Conservation (phyloP, 2,329 filamentous ascomycete genomes). For the Leptographium wingfieldii region DNA sequence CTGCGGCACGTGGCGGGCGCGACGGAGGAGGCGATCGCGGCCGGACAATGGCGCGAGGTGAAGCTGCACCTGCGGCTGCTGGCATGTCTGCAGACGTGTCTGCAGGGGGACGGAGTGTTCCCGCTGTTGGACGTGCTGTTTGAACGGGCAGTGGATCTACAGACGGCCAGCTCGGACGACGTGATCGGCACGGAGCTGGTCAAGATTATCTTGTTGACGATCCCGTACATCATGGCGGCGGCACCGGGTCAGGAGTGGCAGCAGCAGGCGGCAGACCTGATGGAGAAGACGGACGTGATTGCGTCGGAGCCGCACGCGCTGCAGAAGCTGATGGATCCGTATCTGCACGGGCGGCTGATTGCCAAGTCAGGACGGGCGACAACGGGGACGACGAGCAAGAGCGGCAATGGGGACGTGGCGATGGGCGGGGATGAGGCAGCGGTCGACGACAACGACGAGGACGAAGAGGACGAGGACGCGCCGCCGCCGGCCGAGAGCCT, state of each 20-base stretch:
- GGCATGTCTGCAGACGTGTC: constrained; percentile 68
- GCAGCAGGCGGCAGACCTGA: constrained; percentile 61
- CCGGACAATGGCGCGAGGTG: constrained; percentile 76
- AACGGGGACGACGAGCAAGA: background rate
- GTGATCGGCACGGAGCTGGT: constrained; percentile 80
- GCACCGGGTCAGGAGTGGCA: constrained; percentile 51
- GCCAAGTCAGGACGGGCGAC: background rate
- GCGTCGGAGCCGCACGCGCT: constrained; percentile 77
- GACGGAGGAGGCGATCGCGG: constrained; percentile 53
- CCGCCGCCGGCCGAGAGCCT: constrained; percentile 54
- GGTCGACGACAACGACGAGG: background rate
- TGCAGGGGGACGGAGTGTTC: constrained; percentile 78
- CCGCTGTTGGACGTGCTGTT: constrained; percentile 83
- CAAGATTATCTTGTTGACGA: constrained; percentile 89
- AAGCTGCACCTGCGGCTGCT: constrained; percentile 86
- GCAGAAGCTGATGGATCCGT: constrained; percentile 78
- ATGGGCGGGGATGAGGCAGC: background rate
- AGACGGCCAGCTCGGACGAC: constrained; percentile 87
- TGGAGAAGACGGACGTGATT: constrained; percentile 93
- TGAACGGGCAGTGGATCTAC: constrained; percentile 76
- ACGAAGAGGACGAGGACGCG: constrained; percentile 19
- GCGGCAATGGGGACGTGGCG: constrained; percentile 1
- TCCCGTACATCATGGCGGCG: constrained; percentile 77
- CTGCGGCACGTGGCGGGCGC: constrained; percentile 48
- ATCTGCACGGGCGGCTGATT: constrained; percentile 30